Evolutionary conservation across 345 rosid genomes (phyloP).

Genomic region (Chamaenerion angustifolium): DNA sequence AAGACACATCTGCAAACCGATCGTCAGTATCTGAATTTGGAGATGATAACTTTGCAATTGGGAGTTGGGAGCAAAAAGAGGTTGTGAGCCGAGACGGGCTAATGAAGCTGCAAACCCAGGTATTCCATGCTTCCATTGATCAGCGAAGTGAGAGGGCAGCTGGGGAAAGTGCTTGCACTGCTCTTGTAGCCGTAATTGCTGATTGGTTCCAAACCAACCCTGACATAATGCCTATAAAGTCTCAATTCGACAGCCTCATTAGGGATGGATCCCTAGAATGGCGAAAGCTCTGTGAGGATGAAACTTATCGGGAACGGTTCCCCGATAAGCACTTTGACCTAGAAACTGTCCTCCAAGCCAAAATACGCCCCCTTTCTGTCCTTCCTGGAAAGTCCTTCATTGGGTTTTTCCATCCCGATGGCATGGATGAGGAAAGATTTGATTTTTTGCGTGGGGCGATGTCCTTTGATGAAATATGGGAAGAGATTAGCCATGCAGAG

Average conservation of each 20-base stretch:
- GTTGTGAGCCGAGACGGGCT: conserved; percentile 75
- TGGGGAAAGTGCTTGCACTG: conserved; percentile 94
- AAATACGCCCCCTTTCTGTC: conserved; percentile 56
- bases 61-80: conserved; percentile 80
- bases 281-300: conserved; percentile 85
- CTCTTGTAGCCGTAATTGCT: conserved; percentile 87
- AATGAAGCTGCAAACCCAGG: conserved; percentile 63
- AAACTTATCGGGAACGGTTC: conserved; percentile 52
- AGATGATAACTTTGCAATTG: conserved; percentile 78
- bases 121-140: conserved; percentile 87
- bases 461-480: conserved; percentile 96
- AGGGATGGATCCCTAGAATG: conserved; percentile 90
- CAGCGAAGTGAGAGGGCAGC: conserved; percentile 91
- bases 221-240: conserved; percentile 77
- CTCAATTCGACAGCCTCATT: conserved; percentile 77
- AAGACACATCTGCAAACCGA: conserved; percentile 40
- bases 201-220: conserved; percentile 79
- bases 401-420: conserved; percentile 91
- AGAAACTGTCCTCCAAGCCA: conserved; percentile 83
- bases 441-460: conserved; percentile 74
- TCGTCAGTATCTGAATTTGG: conserved; percentile 79
- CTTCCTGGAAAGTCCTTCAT: conserved; percentile 63
- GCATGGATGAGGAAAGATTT: conserved; percentile 53
- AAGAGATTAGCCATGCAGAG: conserved; percentile 49
- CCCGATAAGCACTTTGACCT: conserved; percentile 95